Percentiles rank a stretch among this genome's conserved stretches.
Evolutionary conservation across 208 protist genomes (phyloP).

Genomic region (Crithidia expoeki): DNA sequence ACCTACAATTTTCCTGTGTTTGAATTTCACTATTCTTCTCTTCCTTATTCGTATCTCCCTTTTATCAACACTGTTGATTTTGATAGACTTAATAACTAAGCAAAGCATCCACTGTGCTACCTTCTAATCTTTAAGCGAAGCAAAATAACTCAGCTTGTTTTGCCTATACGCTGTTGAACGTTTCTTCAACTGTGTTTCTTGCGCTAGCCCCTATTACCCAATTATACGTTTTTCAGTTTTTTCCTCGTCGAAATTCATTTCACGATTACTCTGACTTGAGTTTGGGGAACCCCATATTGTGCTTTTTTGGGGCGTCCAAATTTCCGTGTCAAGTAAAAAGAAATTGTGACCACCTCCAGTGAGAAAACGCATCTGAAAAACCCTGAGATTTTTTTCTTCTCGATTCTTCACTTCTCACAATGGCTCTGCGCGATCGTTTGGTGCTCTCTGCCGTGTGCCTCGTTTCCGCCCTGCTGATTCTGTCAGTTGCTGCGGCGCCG

Average conservation of each 20-base stretch:
- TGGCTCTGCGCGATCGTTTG: slow-evolving; percentile 18
- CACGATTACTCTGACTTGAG: too few relatives aligned
- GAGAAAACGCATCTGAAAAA: not conserved
- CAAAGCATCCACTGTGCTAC: not conserved
- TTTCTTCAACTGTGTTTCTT: not conserved
- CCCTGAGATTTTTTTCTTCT: too few relatives aligned
- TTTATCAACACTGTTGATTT: not conserved
- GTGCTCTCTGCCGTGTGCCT: slow-evolving; percentile 29
- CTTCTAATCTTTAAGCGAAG: too few relatives aligned
- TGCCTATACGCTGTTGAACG: not conserved
- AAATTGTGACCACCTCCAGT: not conserved
- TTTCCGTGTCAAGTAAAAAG: not conserved
- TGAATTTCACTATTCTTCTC: not conserved
- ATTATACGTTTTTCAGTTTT: too few relatives aligned
- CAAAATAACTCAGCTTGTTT: too few relatives aligned
- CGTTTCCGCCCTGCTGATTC: slow-evolving; percentile 23
- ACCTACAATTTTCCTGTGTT: not conserved
- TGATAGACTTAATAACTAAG: not conserved
- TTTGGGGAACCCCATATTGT: not conserved
- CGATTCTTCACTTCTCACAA: slow-evolving; percentile 7
- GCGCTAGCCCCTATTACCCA: too few relatives aligned
- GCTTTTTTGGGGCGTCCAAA: not conserved
- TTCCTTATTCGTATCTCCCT: not conserved
- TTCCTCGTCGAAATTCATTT: too few relatives aligned
- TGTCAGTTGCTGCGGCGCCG: slow-evolving; percentile 45